Evolutionary conservation across 2,329 filamentous ascomycete genomes (phyloP).

Genomic region (Arthrobotrys entomopaga): DNA sequence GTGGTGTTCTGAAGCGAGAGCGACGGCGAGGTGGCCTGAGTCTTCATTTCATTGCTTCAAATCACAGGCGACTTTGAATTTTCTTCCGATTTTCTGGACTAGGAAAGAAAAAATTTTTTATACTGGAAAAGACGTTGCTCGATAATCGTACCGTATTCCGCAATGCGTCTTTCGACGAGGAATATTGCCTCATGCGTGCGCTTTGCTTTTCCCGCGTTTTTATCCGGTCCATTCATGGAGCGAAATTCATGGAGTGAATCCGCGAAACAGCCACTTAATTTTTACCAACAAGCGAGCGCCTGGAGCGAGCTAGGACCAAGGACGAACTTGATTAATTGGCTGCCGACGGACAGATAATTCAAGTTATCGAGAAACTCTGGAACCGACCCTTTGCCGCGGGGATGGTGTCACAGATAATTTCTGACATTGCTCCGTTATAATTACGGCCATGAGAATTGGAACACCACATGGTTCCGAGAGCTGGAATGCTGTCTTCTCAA

Average conservation of each 20-base stretch:
- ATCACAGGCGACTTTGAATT: too few species aligned
- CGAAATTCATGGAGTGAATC: too few species aligned
- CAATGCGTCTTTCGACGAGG: constrained; percentile 1
- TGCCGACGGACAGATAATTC: too few species aligned
- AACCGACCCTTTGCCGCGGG: too few species aligned
- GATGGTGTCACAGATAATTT: too few species aligned
- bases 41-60: constrained; percentile 9
- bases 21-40: constrained; percentile 30
- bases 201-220: background rate
- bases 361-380: too few species aligned
- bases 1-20: constrained; percentile 12
- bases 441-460: background rate
- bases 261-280: constrained; percentile 33
- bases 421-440: background rate
- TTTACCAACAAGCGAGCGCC: constrained; percentile 39
- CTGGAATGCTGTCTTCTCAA: background rate
- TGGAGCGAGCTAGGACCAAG: background rate
- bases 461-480: background rate
- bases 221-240: too few species aligned
- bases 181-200: constrained; percentile 28
- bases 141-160: background rate
- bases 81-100: too few species aligned
- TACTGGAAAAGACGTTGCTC: background rate
- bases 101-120: constrained; percentile 16
- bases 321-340: too few species aligned